Percentiles rank a stretch among this genome's conserved stretches.
These are phyloP conservation scores for Fusarium mexicanum DNA, from an alignment of 2,329 filamentous ascomycete genomes.

Conservation along the genomic window DNA sequence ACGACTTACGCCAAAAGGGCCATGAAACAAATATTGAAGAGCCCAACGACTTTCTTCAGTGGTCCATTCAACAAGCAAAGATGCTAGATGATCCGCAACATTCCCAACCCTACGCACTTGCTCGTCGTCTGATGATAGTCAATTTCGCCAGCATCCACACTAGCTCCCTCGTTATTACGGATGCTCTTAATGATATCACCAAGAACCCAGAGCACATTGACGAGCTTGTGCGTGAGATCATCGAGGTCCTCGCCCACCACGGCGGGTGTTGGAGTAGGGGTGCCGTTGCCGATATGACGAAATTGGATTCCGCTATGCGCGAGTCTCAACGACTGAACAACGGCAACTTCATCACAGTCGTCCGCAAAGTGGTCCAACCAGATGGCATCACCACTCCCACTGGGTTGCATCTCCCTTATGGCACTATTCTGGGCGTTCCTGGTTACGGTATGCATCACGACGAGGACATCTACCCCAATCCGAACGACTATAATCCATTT, in stretches of 20 bases:
- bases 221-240: background rate
- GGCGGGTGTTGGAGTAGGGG: background rate
- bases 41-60: background rate
- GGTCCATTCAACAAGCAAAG: background rate
- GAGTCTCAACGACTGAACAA: too few species aligned
- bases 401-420: too few species aligned
- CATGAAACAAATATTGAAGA: background rate
- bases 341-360: too few species aligned
- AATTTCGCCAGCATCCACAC: background rate
- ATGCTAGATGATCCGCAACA: background rate
- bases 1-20: background rate
- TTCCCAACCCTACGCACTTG: background rate
- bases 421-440: too few species aligned
- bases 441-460: too few species aligned
- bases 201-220: background rate
- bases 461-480: too few species aligned
- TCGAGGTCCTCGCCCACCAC: background rate
- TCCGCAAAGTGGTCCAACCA: too few species aligned
- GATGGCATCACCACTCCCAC: too few species aligned
- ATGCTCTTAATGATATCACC: background rate
- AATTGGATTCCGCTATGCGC: too few species aligned
- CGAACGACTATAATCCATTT: too few species aligned
- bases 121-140: background rate
- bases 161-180: background rate
- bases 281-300: too few species aligned